phyloP scores from a whole-genome alignment of 805 yeast genomes.

The Vanderwaltozyma verrucispora region DNA sequence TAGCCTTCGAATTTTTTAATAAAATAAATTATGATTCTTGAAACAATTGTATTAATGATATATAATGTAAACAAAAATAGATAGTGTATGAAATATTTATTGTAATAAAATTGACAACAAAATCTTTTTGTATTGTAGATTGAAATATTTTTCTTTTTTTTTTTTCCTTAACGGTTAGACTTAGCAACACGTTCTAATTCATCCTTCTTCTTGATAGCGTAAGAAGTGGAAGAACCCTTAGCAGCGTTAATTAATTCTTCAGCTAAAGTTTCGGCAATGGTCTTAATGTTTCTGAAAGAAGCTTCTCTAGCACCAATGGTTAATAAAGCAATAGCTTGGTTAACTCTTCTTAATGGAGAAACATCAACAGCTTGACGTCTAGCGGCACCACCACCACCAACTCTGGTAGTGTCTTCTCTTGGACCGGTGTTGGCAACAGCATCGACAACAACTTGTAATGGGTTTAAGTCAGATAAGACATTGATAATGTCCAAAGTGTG shows the following conservation, averaged over 20 bases:
- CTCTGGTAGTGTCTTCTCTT: constrained; percentile 99
- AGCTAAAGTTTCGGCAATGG: constrained; percentile 99
- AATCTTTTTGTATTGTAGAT: not conserved
- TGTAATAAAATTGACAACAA: not conserved
- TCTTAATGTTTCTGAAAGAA: constrained; percentile 99
- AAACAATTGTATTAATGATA: constrained; percentile 2
- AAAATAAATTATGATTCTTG: not conserved
- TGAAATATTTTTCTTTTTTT: not conserved
- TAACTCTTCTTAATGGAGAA: constrained; percentile 99
- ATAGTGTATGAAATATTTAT: not conserved
- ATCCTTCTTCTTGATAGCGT: constrained; percentile 99
- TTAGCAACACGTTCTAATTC: constrained; percentile 99
- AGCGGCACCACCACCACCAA: constrained; percentile 99
- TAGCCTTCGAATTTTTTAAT: too few relatives aligned
- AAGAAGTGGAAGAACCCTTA: constrained; percentile 99
- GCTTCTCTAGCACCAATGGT: constrained; percentile 99
- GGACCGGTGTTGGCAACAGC: constrained; percentile 99
- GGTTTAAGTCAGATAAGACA: constrained; percentile 98
- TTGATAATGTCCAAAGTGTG: constrained; percentile 97
- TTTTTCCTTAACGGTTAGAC: constrained; percentile 90
- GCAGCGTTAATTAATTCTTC: constrained; percentile 99
- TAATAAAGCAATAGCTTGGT: constrained; percentile 96
- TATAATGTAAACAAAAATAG: constrained; percentile 1
- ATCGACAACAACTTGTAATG: constrained; percentile 97
- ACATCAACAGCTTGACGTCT: constrained; percentile 99